phyloP scores from a whole-genome alignment of 768 basidiomycete genomes.

The Pseudohyphozyma bogoriensis region DNA sequence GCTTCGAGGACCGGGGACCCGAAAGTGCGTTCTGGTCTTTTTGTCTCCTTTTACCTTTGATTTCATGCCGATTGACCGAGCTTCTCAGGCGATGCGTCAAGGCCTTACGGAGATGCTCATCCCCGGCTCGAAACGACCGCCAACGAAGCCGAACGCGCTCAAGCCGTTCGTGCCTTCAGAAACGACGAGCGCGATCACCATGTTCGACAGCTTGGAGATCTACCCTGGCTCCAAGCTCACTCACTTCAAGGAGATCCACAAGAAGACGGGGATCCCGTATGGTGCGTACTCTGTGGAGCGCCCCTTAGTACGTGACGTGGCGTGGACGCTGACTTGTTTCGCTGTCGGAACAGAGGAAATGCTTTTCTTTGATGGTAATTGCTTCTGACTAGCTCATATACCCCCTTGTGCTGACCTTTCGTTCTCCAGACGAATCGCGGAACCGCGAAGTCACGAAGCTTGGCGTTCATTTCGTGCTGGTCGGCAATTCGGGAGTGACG shows the following conservation, averaged over 20 bases:
- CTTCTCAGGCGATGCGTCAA: too few relatives aligned
- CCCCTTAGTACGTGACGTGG: conserved; percentile 7
- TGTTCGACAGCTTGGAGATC: conserved; percentile 42
- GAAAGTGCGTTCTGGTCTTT: conserved; percentile 48
- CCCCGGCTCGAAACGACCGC: conserved; percentile 30
- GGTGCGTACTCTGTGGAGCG: conserved; percentile 42
- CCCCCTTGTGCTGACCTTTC: too few relatives aligned
- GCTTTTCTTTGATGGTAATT: conserved; percentile 64
- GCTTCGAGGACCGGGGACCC: conserved; percentile 73
- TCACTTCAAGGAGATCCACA: conserved; percentile 66
- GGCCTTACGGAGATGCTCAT: conserved; percentile 49
- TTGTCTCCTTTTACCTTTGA: not conserved
- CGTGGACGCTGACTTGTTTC: not conserved
- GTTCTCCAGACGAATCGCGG: conserved; percentile 22
- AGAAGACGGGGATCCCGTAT: conserved; percentile 69
- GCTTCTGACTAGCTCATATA: conserved; percentile 33
- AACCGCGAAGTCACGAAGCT: conserved; percentile 27
- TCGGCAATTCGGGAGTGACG: conserved; percentile 50
- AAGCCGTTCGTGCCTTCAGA: too few relatives aligned
- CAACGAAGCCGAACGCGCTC: conserved; percentile 30
- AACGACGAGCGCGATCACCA: conserved; percentile 31
- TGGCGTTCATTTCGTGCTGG: conserved; percentile 78
- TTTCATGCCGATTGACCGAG: conserved; percentile 7
- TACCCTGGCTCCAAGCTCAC: conserved; percentile 61
- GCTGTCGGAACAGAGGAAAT: conserved; percentile 34